These are phyloP conservation scores for Aureoboletus auriporus DNA, from an alignment of 768 basidiomycete genomes.

Conservation along the genomic window DNA sequence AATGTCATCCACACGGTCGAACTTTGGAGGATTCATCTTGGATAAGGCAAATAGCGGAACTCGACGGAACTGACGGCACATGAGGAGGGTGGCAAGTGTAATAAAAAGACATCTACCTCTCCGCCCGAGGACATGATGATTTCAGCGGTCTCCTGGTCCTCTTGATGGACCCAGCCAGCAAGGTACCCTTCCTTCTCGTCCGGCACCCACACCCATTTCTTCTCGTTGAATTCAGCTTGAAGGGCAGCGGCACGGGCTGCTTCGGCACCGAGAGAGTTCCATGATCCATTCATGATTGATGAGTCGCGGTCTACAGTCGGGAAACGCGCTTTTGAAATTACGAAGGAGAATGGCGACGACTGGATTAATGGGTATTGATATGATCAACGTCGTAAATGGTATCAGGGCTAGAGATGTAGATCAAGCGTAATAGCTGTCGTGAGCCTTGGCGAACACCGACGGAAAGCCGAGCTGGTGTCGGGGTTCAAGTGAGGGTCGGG, in stretches of 20 bases:
- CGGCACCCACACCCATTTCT: conserved; percentile 98
- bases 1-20: conserved; percentile 96
- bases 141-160: conserved; percentile 78
- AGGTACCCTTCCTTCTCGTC: conserved; percentile 91
- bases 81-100: conserved; percentile 4
- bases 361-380: neutral
- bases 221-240: conserved; percentile 96
- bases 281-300: conserved; percentile 44
- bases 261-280: conserved; percentile 55
- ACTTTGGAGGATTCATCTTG: conserved; percentile 99
- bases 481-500: no score
- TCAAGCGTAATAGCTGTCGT: conserved; percentile 5
- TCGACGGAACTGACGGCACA: conserved; percentile 45
- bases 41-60: conserved; percentile 79
- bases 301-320: neutral
- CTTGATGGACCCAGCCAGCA: conserved; percentile 88
- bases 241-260: conserved; percentile 80
- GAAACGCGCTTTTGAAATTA: conserved; percentile 11
- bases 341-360: conserved; percentile 2
- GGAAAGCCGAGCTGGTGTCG: conserved; percentile 1
- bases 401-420: conserved; percentile 1
- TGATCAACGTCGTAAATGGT: conserved; percentile 3
- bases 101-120: conserved; percentile 49
- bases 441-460: neutral
- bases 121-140: conserved; percentile 82